Evolutionary conservation across 257 asterid species (phyloP), one percentile per base, ranked within the genome.

Genomic region (Gardenia jasminoides): DNA sequence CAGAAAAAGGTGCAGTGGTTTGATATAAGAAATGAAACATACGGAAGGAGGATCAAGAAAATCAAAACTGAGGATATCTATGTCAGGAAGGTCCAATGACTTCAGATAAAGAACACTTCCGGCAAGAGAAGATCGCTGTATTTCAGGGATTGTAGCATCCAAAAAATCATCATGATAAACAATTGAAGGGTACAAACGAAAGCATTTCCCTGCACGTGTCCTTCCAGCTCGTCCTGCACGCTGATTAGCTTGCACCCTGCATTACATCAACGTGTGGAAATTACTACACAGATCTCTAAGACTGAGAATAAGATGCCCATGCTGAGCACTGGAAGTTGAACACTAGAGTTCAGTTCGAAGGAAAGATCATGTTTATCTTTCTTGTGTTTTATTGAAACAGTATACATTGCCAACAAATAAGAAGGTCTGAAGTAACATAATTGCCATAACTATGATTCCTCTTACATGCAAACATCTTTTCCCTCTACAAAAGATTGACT

Each of bases 141-240:
- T 95, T 87, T 95, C 99, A 82, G 99, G 99, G 73, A 95, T 74
- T 2, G 98, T 95, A 39, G 89, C 98, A 83, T 93, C 99, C 88
- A 95, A 77, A 78, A 95, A 93, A 77, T 93, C 92, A 73, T 92
- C 96, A 28, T 88, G 80, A 86, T 93, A 95, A 78, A 81, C 88
- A 73, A 84, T 79, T 67, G 92, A 88, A 78, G 99, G 90, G 86
- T 95, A 95, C 80, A 95, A 79, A 33, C 99, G 97, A 75, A 90
- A 89, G 86, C 99, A 95, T 76, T 87, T 95, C 74, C 99, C 98
- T 69, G 98, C 97, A 56, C 96, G 93, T 74, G 99, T 95, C 85
- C 99, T 90, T 85, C 99, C 99, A 79, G 99, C 99, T 79, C 99
- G 88, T 69, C 98, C 99, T 66, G 97, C 97, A 46, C 98, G 98